Evolutionary conservation across 495 filamentous ascomycete genomes (phyloP), one percentile per base, ranked within the genome.

Genomic region (Penicillium argentinense): DNA sequence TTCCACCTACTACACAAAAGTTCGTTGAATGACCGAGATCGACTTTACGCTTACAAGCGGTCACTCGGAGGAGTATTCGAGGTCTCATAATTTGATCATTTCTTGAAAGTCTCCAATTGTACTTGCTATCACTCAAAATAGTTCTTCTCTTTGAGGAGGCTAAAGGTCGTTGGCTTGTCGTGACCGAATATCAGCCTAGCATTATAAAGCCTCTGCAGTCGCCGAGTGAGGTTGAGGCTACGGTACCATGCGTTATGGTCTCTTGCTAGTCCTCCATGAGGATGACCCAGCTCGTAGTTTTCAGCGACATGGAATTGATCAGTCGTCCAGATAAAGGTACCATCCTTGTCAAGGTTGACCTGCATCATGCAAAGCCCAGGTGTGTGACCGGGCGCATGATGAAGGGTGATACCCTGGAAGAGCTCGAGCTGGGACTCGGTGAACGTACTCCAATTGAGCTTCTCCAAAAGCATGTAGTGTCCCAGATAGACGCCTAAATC

Each of bases 401-500:
- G 56, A 3, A 75, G 27, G 1, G 54, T 67, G 11, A 75, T 52
- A 1, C 72, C 72, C 25, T 59, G 60, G 18, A 45, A 70, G 2
- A 74, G 41, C 12, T 75, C 69, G 5, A 69, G 18, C 18, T 40
- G 45, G 0, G 40, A 28, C 14, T 64, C 68, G 6, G 45, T 60
- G 42, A 69, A 69, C 0, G 68, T 69, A 16, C 54, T 37, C 69
- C 69, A 73, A 17, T 71, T 73, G 0, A 67, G 36, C 8, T 44
- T 14, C 5, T 60, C 53, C 3, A 63, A 47, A 8, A 42, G 39
- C 45, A 75, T 56, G 41, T 76, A 74, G 43, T 72, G 60, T 4
- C 55, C 52, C 7, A 75, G 40, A 38, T 75, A 77, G n/a, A 76
- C 63, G 3, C 72, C 72, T 3, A 55, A 40, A 53, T 79, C 75